Conservation (phyloP, 1,284 basidiomycete genomes). For the Cryptococcus maquisensis region DNA sequence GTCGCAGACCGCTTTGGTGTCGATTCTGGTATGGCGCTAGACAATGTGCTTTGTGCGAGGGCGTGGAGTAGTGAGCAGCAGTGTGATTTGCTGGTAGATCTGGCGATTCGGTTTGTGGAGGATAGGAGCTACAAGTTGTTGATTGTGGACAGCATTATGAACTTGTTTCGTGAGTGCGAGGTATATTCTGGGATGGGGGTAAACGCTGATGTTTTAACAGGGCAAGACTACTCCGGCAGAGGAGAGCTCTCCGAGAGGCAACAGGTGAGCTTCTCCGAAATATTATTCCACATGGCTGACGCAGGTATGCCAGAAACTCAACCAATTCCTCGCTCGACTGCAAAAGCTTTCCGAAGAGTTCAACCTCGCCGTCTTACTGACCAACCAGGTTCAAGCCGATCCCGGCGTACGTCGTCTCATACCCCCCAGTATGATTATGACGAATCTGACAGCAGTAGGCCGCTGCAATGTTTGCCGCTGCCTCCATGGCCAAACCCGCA, state of each 20-base stretch:
- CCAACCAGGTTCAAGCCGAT: slow-evolving; percentile 84
- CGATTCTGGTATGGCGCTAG: slow-evolving; percentile 75
- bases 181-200: neutral
- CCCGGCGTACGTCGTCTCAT: slow-evolving; percentile 59
- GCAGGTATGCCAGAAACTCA: slow-evolving; percentile 47
- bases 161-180: slow-evolving; percentile 65
- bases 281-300: neutral
- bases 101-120: slow-evolving; percentile 47
- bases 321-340: slow-evolving; percentile 81
- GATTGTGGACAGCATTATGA: slow-evolving; percentile 84
- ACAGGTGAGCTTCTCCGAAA: slow-evolving; percentile 51
- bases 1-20: slow-evolving; percentile 90
- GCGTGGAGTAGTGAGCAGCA: slow-evolving; percentile 48
- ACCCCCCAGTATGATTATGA: neutral
- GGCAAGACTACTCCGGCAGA: slow-evolving; percentile 81
- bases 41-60: slow-evolving; percentile 50
- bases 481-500: slow-evolving; percentile 76
- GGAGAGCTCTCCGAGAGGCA: slow-evolving; percentile 89
- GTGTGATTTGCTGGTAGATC: slow-evolving; percentile 44
- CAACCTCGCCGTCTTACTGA: slow-evolving; percentile 78
- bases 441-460: slow-evolving; percentile 44
- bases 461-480: slow-evolving; percentile 88
- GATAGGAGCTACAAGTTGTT: slow-evolving; percentile 49
- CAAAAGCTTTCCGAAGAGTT: slow-evolving; percentile 83
- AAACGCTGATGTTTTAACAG: slow-evolving; percentile 16